Evolutionary conservation across 306 rosid genomes (phyloP).

Genomic region (Casuarina equisetifolia): DNA sequence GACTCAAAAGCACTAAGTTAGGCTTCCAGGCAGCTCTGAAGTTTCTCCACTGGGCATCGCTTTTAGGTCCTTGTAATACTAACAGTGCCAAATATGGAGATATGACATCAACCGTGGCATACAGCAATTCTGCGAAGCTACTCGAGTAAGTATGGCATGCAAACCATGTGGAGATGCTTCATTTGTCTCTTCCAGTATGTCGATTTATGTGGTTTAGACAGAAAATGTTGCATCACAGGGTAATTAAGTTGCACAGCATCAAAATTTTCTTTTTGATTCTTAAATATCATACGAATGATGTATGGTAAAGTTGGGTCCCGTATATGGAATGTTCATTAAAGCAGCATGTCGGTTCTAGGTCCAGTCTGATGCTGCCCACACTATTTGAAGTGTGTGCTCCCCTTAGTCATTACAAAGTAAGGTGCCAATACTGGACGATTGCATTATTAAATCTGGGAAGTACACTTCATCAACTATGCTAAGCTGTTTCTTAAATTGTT

Average conservation of each 20-base stretch:
- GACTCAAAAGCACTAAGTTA: neutral
- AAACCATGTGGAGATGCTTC: neutral
- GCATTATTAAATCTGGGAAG: neutral
- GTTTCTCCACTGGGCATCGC: conserved; percentile 8
- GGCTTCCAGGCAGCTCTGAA: conserved; percentile 5
- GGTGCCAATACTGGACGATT: neutral
- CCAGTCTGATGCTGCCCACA: neutral
- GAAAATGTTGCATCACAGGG: neutral
- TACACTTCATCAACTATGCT: neutral
- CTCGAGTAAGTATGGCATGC: neutral
- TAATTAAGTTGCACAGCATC: neutral
- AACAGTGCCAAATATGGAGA: conserved; percentile 8
- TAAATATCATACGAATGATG: neutral
- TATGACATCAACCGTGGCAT: neutral
- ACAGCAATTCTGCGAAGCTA: neutral
- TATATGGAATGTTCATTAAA: neutral
- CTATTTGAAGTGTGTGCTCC: neutral
- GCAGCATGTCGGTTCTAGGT: neutral
- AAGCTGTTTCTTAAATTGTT: neutral
- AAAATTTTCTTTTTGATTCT: neutral
- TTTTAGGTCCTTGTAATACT: conserved; percentile 2
- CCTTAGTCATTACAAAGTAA: too few species aligned
- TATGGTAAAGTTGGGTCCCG: neutral
- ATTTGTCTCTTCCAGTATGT: neutral
- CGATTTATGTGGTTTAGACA: neutral